phyloP scores from a whole-genome alignment of 306 rosid genomes.

The Biancaea sappan region DNA sequence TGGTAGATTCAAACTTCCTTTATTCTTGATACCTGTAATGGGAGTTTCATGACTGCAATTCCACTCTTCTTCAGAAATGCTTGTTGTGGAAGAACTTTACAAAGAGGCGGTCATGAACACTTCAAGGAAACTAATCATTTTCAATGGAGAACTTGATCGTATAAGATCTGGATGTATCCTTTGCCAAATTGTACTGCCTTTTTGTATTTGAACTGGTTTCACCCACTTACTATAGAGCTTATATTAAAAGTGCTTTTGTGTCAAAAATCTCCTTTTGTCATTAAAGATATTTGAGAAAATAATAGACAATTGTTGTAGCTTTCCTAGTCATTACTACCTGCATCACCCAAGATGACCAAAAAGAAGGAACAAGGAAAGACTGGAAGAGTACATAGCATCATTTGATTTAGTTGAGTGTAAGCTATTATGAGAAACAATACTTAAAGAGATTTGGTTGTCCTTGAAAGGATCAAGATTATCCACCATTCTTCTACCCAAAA shows the following conservation, averaged over 20 bases:
- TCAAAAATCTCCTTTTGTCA: neutral
- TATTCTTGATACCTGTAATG: conserved; percentile 21
- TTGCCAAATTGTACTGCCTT: conserved; percentile 26
- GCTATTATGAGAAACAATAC: conserved; percentile 7
- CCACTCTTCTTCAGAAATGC: conserved; percentile 71
- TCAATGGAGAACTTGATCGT: conserved; percentile 94
- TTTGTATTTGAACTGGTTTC: conserved; percentile 12
- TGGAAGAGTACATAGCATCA: neutral
- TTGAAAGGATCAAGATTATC: conserved; percentile 73
- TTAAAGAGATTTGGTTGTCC: conserved; percentile 32
- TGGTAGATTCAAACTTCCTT: conserved; percentile 58
- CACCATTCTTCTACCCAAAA: conserved; percentile 89
- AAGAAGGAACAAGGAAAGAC: neutral
- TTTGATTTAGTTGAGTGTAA: neutral
- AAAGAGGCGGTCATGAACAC: conserved; percentile 85
- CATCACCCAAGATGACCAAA: neutral
- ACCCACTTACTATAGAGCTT: conserved; percentile 10
- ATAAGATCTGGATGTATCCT: conserved; percentile 99
- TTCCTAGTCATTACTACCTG: neutral
- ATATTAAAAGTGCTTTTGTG: neutral
- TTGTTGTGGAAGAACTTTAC: conserved; percentile 95
- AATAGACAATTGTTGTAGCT: neutral
- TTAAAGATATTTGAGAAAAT: neutral
- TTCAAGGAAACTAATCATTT: conserved; percentile 73
- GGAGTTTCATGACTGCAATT: conserved; percentile 29